Conservation (phyloP, 768 basidiomycete species). For the Calocybe indica region DNA sequence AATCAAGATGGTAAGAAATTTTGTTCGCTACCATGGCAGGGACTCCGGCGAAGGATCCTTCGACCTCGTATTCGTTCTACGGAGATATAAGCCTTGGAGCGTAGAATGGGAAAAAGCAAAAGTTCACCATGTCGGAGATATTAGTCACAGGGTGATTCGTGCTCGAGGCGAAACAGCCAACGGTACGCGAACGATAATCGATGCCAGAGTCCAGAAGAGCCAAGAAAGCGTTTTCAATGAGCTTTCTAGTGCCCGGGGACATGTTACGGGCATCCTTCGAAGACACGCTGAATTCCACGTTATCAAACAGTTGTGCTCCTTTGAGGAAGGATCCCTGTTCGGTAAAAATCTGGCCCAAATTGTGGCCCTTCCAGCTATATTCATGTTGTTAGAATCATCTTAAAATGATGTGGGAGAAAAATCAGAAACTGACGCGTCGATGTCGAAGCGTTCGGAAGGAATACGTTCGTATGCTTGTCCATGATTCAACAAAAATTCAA, state of each 20-base stretch:
- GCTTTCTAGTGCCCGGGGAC: constrained; percentile 21
- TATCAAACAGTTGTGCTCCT: constrained; percentile 21
- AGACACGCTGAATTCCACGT: constrained; percentile 28
- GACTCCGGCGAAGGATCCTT: constrained; percentile 25
- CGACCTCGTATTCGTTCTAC: constrained; percentile 28
- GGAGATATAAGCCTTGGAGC: not conserved
- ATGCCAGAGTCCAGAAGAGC: constrained; percentile 38
- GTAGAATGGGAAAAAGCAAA: not conserved
- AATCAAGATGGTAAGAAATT: constrained; percentile 34
- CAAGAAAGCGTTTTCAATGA: constrained; percentile 23
- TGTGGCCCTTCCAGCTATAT: constrained; percentile 13
- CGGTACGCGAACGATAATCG: constrained; percentile 29
- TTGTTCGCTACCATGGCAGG: constrained; percentile 33
- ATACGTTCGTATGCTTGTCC: constrained; percentile 20
- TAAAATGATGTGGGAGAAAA: not conserved
- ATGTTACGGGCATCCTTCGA: constrained; percentile 23
- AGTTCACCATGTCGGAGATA: constrained; percentile 10
- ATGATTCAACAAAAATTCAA: constrained; percentile 18
- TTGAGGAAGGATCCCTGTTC: constrained; percentile 22
- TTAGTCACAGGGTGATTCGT: constrained; percentile 12
- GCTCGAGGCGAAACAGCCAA: constrained; percentile 33
- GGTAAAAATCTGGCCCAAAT: constrained; percentile 11
- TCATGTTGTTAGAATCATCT: not conserved
- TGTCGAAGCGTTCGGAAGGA: constrained; percentile 20
- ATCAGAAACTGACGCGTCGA: constrained; percentile 14